Conservation (phyloP, 2,329 filamentous ascomycete species). For the Sclerotinia glacialis region DNA sequence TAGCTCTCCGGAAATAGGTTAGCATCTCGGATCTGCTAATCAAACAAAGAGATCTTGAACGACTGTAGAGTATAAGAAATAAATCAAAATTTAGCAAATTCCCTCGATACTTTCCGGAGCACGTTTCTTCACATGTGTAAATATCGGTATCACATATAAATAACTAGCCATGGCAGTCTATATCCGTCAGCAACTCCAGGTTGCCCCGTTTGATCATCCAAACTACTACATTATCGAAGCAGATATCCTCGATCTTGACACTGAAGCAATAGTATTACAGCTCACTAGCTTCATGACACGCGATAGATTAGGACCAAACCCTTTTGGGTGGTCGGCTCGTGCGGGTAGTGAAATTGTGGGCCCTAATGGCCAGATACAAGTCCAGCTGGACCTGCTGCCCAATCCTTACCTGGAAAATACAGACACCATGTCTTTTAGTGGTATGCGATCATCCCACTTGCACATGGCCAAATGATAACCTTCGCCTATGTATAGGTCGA, state of each 20-base stretch:
- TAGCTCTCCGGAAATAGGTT: background rate
- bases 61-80: background rate
- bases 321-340: background rate
- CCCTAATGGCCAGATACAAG: background rate
- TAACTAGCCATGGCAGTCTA: background rate
- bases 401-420: background rate
- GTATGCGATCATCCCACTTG: background rate
- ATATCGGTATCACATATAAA: background rate
- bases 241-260: background rate
- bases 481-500: background rate
- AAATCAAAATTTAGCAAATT: background rate
- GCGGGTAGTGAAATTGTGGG: background rate
- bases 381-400: background rate
- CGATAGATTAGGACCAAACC: background rate
- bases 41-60: background rate
- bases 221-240: background rate
- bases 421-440: background rate
- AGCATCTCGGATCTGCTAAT: background rate
- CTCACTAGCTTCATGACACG: background rate
- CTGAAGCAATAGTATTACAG: background rate
- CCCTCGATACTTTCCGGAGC: background rate
- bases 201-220: background rate
- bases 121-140: too few species aligned
- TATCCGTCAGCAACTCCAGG: background rate
- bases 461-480: background rate